Evolutionary conservation across 352 stramenopile genomes (phyloP), one percentile per base, ranked within the genome.

Genomic region (Chrysophaeum taylorii): DNA sequence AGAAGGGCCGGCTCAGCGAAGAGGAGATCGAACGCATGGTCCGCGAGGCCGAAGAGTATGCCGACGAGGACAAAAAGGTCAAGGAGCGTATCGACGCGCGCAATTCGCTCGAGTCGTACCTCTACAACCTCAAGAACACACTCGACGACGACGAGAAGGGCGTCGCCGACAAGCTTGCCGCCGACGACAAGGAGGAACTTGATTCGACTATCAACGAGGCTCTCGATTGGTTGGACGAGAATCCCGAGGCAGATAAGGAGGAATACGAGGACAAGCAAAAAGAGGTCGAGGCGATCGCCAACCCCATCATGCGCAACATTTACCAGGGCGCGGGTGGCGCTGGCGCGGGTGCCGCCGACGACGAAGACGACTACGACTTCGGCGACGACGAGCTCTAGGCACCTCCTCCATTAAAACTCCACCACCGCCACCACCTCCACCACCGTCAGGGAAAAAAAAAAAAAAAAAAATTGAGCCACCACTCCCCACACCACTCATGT

Each of bases 21-120:
- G 96, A 98, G 66, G 96, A 99, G 77, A 98, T 99, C 77, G 90
- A 99, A 73, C 88, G 94, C 73, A 99, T 99, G 96, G 93, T 99
- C 35, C 79, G 87, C 70, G 94, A 99, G 79, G 95, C 94, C 33
- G 94, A 98, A 60, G 84, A 98, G 82, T 98, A 93, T 80, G 94
- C 92, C n/a, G 94, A 98, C 61, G 91, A 98, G 78, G 95, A 99
- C 82, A 96, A 96, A 82, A 90, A 91, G 74, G 85, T 97, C 54
- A 97, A 97, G 86, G 89, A 95, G 73, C 86, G 91, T 57, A 97
- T 99, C 70, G 93, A 98, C 76, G 87, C 91, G 48, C 86, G 89
- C 69, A 99, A 99, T 82, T 84, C 78, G 38, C 85, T 99, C 9
- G 95, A 99, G 82, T 89, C 87, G 41, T 98, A 98, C 87, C 95